A percentile compares a stretch with the other conserved stretches of the same genome.
Conservation (phyloP, 306 rosid genomes). For the Fragaria vesca region DNA sequence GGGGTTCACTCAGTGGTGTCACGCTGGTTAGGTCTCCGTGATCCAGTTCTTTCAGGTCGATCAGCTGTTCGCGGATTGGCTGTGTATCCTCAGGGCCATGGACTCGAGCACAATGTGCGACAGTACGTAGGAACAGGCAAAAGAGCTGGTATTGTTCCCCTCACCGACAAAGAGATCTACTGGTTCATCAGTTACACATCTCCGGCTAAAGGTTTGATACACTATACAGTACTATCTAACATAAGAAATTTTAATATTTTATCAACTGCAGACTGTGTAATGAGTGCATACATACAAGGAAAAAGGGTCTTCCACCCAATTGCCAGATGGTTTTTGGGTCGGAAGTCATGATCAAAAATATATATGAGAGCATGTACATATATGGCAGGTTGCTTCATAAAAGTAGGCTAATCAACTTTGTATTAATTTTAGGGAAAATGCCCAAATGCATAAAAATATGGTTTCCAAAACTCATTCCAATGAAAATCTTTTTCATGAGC, state of each 20-base stretch:
- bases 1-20: slow-evolving; percentile 32
- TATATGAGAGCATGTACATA: too few species aligned
- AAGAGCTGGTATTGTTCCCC: slow-evolving; percentile 31
- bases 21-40: slow-evolving; percentile 22
- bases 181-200: slow-evolving; percentile 21
- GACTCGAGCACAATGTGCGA: neutral
- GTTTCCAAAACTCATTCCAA: too few species aligned
- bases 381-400: neutral
- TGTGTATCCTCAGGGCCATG: slow-evolving; percentile 30
- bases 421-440: too few species aligned
- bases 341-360: neutral
- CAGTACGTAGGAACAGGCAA: slow-evolving; percentile 13
- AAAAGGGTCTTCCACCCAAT: neutral
- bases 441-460: too few species aligned
- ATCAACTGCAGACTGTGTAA: neutral
- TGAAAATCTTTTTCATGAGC: too few species aligned
- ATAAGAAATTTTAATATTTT: too few species aligned
- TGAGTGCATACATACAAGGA: too few species aligned
- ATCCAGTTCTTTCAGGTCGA: slow-evolving; percentile 20
- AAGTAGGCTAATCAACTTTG: too few species aligned
- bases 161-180: slow-evolving; percentile 22
- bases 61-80: slow-evolving; percentile 32
- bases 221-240: too few species aligned
- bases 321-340: neutral
- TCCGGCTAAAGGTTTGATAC: neutral